phyloP scores from a whole-genome alignment of 495 filamentous ascomycete species.

The Aspergillus cristatus region DNA sequence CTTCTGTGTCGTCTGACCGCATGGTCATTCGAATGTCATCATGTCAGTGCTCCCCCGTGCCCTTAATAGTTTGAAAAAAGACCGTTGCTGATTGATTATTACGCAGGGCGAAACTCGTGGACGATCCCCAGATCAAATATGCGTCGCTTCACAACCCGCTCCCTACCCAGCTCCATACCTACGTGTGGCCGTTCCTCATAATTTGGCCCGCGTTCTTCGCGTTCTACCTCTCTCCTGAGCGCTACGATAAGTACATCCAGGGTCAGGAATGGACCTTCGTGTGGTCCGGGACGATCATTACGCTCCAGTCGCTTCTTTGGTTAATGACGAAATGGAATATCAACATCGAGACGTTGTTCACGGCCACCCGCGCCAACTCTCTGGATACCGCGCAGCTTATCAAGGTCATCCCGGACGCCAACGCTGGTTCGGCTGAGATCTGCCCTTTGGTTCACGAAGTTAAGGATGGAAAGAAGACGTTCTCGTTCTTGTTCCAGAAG shows the following conservation, averaged over 20 bases:
- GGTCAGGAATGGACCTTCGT: conserved; percentile 96
- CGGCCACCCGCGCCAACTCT: conserved; percentile 58
- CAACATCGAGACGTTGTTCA: conserved; percentile 73
- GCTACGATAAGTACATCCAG: conserved; percentile 82
- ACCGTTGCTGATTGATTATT: conserved; percentile 13
- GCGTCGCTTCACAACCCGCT: conserved; percentile 85
- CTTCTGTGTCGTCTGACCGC: conserved; percentile 17
- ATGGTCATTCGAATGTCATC: conserved; percentile 26
- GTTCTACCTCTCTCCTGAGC: conserved; percentile 69
- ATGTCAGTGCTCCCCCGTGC: too few relatives aligned
- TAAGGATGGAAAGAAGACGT: conserved; percentile 57
- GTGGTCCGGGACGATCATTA: conserved; percentile 79
- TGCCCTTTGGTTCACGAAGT: conserved; percentile 68
- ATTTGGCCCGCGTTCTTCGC: conserved; percentile 87
- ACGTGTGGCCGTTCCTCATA: conserved; percentile 84
- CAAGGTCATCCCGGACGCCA: conserved; percentile 85
- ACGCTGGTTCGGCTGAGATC: conserved; percentile 85
- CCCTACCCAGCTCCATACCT: conserved; percentile 69
- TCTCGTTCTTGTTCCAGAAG: conserved; percentile 97
- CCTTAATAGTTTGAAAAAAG: too few relatives aligned
- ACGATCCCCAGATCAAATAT: conserved; percentile 79
- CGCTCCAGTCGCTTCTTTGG: conserved; percentile 81
- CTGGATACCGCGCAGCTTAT: conserved; percentile 75
- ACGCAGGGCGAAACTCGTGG: conserved; percentile 66
- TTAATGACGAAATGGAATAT: conserved; percentile 97